phyloP scores from a whole-genome alignment of 2,329 filamentous ascomycete genomes.

The Parascedosporium putredinis region DNA sequence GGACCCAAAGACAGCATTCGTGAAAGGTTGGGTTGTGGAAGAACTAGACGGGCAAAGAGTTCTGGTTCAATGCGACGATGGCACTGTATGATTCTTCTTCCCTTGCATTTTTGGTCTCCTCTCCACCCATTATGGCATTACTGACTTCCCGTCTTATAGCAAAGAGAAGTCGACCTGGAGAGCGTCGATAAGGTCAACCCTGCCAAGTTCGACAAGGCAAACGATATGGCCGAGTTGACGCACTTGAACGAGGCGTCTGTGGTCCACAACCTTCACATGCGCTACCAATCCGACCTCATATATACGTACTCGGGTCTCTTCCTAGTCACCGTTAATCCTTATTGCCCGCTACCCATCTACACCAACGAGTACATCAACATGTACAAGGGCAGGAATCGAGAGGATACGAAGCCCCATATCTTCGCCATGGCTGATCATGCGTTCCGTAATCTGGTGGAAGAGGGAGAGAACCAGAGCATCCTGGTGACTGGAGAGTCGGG shows the following conservation, averaged over 20 bases:
- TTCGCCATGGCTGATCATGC: slow-evolving; percentile 96
- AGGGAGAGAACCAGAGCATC: slow-evolving; percentile 94
- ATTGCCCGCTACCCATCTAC: slow-evolving; percentile 90
- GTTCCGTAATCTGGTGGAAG: slow-evolving; percentile 89
- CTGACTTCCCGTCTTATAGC: slow-evolving; percentile 35
- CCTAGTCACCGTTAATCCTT: slow-evolving; percentile 93
- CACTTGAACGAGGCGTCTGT: slow-evolving; percentile 97
- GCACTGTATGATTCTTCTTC: slow-evolving; percentile 52
- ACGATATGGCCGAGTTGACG: slow-evolving; percentile 98
- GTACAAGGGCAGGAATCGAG: slow-evolving; percentile 84
- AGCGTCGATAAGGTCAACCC: slow-evolving; percentile 98
- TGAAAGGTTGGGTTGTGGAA: slow-evolving; percentile 85
- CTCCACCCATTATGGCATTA: background rate
- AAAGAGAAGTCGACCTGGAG: slow-evolving; percentile 77
- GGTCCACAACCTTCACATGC: slow-evolving; percentile 89
- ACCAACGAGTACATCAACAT: slow-evolving; percentile 95
- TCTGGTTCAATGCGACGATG: slow-evolving; percentile 88
- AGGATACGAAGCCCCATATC: slow-evolving; percentile 95
- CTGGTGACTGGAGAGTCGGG: slow-evolving; percentile 96
- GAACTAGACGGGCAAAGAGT: slow-evolving; percentile 61
- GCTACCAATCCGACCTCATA: slow-evolving; percentile 92
- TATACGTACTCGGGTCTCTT: slow-evolving; percentile 98
- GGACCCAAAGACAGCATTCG: slow-evolving; percentile 76
- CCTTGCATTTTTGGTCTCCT: background rate
- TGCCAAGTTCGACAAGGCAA: slow-evolving; percentile 97